These are phyloP conservation scores for Verticillium isaacii DNA, from an alignment of 2,329 filamentous ascomycete genomes.

Conservation along the genomic window DNA sequence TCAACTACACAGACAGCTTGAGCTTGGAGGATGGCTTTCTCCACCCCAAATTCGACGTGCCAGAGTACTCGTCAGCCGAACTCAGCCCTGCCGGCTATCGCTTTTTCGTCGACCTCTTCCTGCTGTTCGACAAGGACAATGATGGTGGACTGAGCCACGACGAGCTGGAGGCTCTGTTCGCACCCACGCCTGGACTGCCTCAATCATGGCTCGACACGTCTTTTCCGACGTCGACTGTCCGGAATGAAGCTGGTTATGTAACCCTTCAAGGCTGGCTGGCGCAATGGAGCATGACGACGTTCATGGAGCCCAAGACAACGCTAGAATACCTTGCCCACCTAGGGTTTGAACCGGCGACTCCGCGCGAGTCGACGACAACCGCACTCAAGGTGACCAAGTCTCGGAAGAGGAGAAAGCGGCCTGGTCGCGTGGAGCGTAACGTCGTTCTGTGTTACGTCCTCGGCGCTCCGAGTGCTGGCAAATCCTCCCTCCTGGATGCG, in stretches of 20 bases:
- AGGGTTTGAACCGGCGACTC: slow-evolving; percentile 79
- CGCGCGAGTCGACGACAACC: slow-evolving; percentile 71
- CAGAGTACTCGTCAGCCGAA: slow-evolving; percentile 87
- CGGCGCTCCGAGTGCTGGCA: slow-evolving; percentile 80
- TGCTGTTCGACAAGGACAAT: slow-evolving; percentile 95
- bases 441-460: slow-evolving; percentile 92
- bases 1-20: slow-evolving; percentile 93
- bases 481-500: slow-evolving; percentile 84
- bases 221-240: slow-evolving; percentile 90
- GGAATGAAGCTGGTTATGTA: slow-evolving; percentile 91
- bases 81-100: slow-evolving; percentile 90
- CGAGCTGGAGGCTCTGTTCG: slow-evolving; percentile 82
- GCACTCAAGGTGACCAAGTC: slow-evolving; percentile 91
- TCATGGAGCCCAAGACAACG: slow-evolving; percentile 90
- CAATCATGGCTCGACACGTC: slow-evolving; percentile 81
- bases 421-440: slow-evolving; percentile 84
- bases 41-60: slow-evolving; percentile 90
- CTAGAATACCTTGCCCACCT: slow-evolving; percentile 94
- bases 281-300: slow-evolving; percentile 99
- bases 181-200: slow-evolving; percentile 86
- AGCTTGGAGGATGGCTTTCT: slow-evolving; percentile 88
- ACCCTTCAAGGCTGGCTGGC: slow-evolving; percentile 97
- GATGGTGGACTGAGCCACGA: slow-evolving; percentile 87
- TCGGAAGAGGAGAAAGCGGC: slow-evolving; percentile 76
- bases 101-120: slow-evolving; percentile 94